phyloP scores from a whole-genome alignment of 2,329 filamentous ascomycete species.

The Fusarium sp. region DNA sequence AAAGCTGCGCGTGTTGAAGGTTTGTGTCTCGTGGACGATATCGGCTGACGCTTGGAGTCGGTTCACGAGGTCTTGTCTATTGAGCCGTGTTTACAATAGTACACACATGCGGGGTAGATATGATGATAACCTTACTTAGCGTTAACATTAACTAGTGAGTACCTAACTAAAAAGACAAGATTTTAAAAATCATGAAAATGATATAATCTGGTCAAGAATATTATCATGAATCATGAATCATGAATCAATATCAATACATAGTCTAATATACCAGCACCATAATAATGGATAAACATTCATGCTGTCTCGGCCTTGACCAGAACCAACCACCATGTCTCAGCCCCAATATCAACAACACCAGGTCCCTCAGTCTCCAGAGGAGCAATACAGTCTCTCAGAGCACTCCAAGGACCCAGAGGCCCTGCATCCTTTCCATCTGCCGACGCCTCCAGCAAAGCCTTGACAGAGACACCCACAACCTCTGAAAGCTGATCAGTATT shows the following conservation, averaged over 20 bases:
- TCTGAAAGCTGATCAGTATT: constrained; percentile 47
- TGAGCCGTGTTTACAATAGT: neutral
- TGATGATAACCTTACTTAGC: constrained; percentile 9
- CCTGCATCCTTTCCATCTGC: constrained; percentile 28
- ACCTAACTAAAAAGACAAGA: neutral
- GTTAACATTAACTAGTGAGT: no score
- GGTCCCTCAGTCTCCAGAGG: constrained; percentile 44
- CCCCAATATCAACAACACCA: constrained; percentile 39
- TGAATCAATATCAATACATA: no score
- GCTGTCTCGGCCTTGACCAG: constrained; percentile 34
- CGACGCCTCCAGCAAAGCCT: constrained; percentile 54
- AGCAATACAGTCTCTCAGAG: constrained; percentile 43
- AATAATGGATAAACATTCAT: no score
- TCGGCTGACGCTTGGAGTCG: constrained; percentile 17
- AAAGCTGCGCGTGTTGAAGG: constrained; percentile 1
- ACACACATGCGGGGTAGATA: constrained; percentile 23
- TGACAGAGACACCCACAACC: constrained; percentile 45
- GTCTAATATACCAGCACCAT: no score
- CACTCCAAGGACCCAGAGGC: constrained; percentile 36
- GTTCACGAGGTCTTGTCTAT: constrained; percentile 16
- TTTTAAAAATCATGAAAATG: no score
- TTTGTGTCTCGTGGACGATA: constrained; percentile 25
- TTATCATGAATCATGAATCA: no score
- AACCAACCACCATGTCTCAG: constrained; percentile 51
- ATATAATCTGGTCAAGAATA: no score